Conservation (phyloP, 2,329 filamentous ascomycete species). For the Hypoxylon rubiginosum region DNA sequence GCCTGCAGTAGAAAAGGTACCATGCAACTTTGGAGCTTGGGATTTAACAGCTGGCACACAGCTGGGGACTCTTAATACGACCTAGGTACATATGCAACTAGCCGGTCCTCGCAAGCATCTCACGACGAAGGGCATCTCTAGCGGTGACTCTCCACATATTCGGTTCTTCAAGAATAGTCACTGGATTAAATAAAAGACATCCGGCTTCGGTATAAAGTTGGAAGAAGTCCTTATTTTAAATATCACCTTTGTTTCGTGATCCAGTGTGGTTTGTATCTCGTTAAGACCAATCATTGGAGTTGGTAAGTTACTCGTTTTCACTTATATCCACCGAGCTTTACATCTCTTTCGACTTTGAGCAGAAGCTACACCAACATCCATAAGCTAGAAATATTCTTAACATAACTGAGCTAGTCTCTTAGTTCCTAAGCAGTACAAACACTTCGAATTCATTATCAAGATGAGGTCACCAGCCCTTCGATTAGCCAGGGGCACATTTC, state of each 20-base stretch:
- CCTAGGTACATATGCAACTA: neutral
- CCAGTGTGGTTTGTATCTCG: neutral
- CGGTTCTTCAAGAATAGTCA: neutral
- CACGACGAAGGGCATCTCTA: conserved; percentile 16
- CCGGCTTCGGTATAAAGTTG: neutral
- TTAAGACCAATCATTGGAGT: neutral
- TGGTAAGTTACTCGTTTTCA: conserved; percentile 1
- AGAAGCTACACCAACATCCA: neutral
- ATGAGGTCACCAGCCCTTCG: conserved; percentile 47
- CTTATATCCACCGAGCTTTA: conserved; percentile 3
- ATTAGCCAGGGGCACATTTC: conserved; percentile 34
- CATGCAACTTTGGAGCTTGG: conserved; percentile 9
- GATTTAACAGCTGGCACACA: conserved; percentile 22
- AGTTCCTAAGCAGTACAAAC: neutral
- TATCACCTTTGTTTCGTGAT: neutral
- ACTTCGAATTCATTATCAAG: conserved; percentile 18
- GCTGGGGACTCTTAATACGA: conserved; percentile 2
- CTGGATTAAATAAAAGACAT: neutral
- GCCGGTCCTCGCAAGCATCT: conserved; percentile 9
- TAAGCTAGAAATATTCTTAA: neutral
- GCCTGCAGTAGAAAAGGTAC: conserved; percentile 33
- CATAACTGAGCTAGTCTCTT: neutral
- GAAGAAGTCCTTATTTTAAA: neutral
- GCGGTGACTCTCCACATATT: conserved; percentile 27
- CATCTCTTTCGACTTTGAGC: neutral